Evolutionary conservation across 371 early-diverging fungal species (phyloP).

Genomic region (Chytridiales sp.): DNA sequence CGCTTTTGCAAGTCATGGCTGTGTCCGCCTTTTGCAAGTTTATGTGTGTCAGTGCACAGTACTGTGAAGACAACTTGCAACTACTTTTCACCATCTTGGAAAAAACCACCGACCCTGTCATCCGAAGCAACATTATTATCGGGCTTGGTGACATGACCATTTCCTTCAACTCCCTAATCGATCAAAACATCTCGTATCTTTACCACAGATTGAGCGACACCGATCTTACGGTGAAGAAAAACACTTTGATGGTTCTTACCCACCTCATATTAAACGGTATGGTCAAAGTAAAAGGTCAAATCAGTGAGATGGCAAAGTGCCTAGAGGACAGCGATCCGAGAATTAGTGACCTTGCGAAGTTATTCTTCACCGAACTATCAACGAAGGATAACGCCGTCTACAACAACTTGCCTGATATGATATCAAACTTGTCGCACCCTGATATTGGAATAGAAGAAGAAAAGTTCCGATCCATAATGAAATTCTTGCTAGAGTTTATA

Average conservation of each 20-base stretch:
- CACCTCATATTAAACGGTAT: conserved; percentile 96
- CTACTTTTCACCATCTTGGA: conserved; percentile 87
- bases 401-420: conserved; percentile 96
- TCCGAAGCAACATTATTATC: conserved; percentile 77
- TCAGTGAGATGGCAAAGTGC: conserved; percentile 96
- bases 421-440: conserved; percentile 68
- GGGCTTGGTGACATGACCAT: conserved; percentile 96
- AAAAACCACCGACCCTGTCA: conserved; percentile 70
- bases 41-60: conserved; percentile 93
- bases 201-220: conserved; percentile 85
- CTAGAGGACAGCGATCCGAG: conserved; percentile 83
- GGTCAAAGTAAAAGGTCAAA: conserved; percentile 97
- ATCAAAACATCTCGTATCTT: conserved; percentile 87
- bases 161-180: conserved; percentile 91
- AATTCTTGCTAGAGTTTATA: conserved; percentile 90
- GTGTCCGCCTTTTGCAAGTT: conserved; percentile 87
- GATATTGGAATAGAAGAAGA: conserved; percentile 66
- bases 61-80: conserved; percentile 89
- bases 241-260: conserved; percentile 95
- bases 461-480: conserved; percentile 84
- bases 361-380: conserved; percentile 94
- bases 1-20: conserved; percentile 77
- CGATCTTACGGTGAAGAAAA: conserved; percentile 82
- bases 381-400: conserved; percentile 96
- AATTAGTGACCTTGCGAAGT: conserved; percentile 84